Percentiles rank a stretch among this genome's conserved stretches.
These are phyloP conservation scores for Lipomyces yamadae DNA, from an alignment of 805 yeast species.

Conservation along the genomic window DNA sequence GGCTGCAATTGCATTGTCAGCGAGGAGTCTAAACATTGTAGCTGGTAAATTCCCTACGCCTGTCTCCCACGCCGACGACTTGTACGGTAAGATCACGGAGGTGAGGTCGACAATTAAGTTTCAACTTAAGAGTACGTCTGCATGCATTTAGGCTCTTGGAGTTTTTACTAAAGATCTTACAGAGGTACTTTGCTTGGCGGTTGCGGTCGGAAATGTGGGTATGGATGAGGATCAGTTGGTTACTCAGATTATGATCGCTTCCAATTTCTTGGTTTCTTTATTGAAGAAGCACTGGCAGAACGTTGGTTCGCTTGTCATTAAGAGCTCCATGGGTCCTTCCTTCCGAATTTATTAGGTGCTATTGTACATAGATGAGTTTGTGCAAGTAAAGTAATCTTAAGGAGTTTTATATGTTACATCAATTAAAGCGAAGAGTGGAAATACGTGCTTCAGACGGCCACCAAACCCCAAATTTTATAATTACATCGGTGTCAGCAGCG, in stretches of 20 bases:
- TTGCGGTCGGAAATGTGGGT: conserved; percentile 99
- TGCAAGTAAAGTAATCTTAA: not conserved
- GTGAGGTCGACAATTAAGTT: conserved; percentile 99
- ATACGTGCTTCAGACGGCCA: too few species aligned
- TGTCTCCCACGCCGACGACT: conserved; percentile 99
- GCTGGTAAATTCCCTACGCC: conserved; percentile 99
- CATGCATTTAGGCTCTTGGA: not conserved
- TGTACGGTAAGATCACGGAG: conserved; percentile 92
- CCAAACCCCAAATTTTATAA: too few species aligned
- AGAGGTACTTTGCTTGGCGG: conserved; percentile 98
- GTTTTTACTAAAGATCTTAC: not conserved
- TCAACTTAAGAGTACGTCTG: conserved; percentile 76
- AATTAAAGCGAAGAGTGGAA: too few species aligned
- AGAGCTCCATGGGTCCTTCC: conserved; percentile 99
- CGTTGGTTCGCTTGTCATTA: conserved; percentile 98
- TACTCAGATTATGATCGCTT: conserved; percentile 97
- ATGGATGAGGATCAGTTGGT: conserved; percentile 96
- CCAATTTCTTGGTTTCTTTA: conserved; percentile 98
- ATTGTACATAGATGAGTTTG: conserved; percentile 4
- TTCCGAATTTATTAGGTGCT: conserved; percentile 91
- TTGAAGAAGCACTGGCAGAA: conserved; percentile 99
- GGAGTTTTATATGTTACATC: too few species aligned
- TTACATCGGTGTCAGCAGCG: too few species aligned
- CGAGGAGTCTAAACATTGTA: not conserved
- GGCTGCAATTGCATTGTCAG: too few species aligned